phyloP scores from a whole-genome alignment of 2,329 filamentous ascomycete genomes.

The Talaromyces sp. region DNA sequence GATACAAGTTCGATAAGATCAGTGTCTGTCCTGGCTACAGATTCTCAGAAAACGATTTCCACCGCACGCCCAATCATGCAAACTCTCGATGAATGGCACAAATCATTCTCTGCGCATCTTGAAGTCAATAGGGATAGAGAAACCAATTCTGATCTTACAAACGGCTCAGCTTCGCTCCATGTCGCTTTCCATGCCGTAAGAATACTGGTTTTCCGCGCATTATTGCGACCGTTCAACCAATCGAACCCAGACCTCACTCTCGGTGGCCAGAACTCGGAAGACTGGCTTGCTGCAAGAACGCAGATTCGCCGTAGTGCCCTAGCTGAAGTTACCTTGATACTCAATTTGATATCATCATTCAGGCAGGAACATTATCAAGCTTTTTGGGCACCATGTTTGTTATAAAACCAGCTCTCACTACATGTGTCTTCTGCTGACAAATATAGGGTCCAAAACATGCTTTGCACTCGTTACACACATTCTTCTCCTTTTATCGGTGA shows the following conservation, averaged over 20 bases:
- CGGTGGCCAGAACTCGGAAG: not conserved
- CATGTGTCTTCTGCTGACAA: not conserved
- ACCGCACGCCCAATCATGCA: constrained; percentile 2
- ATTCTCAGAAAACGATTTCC: not conserved
- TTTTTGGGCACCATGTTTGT: constrained; percentile 13
- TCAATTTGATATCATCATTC: constrained; percentile 10
- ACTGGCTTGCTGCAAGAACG: constrained; percentile 1
- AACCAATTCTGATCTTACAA: not conserved
- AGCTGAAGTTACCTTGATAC: constrained; percentile 5
- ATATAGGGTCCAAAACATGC: constrained; percentile 10
- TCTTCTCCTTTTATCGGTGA: constrained; percentile 3
- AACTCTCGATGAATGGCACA: constrained; percentile 13
- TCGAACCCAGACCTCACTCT: not conserved
- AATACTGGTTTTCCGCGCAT: constrained; percentile 9
- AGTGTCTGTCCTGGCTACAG: not conserved
- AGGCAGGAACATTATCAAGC: constrained; percentile 13
- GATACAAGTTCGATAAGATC: constrained; percentile 10
- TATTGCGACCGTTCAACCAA: constrained; percentile 11
- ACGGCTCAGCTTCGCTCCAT: constrained; percentile 11
- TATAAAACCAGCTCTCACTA: not conserved
- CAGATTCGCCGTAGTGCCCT: constrained; percentile 7
- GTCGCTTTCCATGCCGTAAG: constrained; percentile 9
- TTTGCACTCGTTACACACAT: constrained; percentile 12
- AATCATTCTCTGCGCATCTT: not conserved
- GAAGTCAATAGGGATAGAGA: not conserved